phyloP scores from a whole-genome alignment of 2,329 filamentous ascomycete species.

The Ascochyta lentis region DNA sequence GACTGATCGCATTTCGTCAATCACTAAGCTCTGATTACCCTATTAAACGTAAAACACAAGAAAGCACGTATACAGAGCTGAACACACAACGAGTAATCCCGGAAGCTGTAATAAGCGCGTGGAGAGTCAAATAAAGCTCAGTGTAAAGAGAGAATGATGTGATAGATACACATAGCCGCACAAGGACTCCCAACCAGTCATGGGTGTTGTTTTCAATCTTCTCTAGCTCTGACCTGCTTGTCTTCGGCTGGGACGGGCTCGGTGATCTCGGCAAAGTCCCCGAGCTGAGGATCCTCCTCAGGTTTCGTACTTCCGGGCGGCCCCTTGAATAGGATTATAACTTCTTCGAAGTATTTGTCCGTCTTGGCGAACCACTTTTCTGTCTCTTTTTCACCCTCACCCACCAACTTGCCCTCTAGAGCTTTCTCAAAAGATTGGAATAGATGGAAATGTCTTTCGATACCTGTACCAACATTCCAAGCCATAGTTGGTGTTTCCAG shows the following conservation, averaged over 20 bases:
- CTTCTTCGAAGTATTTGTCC: constrained; percentile 11
- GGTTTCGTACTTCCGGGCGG: constrained; percentile 3
- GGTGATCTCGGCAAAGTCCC: constrained; percentile 1
- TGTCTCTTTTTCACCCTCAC: neutral
- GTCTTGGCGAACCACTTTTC: constrained; percentile 3
- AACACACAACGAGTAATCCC: too few species aligned
- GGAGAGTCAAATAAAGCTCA: too few species aligned
- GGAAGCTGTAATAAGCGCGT: too few species aligned
- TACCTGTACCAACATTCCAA: constrained; percentile 14
- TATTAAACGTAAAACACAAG: too few species aligned
- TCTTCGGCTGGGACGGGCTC: neutral
- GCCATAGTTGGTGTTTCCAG: constrained; percentile 12
- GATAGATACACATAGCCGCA: too few species aligned
- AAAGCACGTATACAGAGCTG: too few species aligned
- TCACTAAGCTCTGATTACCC: too few species aligned
- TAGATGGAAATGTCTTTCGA: constrained; percentile 10
- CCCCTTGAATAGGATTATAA: constrained; percentile 11
- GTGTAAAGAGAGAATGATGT: too few species aligned
- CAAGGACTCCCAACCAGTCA: too few species aligned
- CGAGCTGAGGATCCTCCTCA: neutral
- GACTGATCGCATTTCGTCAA: too few species aligned
- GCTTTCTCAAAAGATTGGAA: constrained; percentile 6
- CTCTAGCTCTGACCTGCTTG: too few species aligned
- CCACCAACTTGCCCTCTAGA: constrained; percentile 5
- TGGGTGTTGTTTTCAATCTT: too few species aligned